These are phyloP conservation scores for Boletus coccyginus DNA, from an alignment of 768 basidiomycete species.

Conservation along the genomic window DNA sequence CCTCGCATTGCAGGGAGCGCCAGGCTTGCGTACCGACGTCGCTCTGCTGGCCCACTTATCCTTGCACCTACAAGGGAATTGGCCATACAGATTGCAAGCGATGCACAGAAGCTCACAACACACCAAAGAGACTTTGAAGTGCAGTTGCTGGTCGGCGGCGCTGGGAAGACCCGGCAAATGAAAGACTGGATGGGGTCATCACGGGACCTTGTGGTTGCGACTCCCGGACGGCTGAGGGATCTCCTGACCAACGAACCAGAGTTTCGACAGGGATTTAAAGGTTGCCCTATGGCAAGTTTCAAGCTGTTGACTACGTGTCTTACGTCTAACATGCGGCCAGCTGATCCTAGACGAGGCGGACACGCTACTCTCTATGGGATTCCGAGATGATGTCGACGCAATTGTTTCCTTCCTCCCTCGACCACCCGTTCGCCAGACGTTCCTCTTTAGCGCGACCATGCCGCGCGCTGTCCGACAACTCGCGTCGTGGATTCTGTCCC, in stretches of 20 bases:
- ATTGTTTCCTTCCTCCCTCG: slow-evolving; percentile 64
- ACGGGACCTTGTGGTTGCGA: slow-evolving; percentile 83
- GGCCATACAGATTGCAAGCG: slow-evolving; percentile 85
- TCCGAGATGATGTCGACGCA: slow-evolving; percentile 78
- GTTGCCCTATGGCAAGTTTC: slow-evolving; percentile 56
- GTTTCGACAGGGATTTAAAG: slow-evolving; percentile 49
- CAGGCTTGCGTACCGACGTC: slow-evolving; percentile 37
- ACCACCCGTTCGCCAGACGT: slow-evolving; percentile 73
- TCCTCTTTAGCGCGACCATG: slow-evolving; percentile 90
- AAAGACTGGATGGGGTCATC: slow-evolving; percentile 59
- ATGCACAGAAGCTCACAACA: slow-evolving; percentile 63
- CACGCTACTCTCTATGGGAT: slow-evolving; percentile 88
- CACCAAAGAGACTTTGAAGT: slow-evolving; percentile 67
- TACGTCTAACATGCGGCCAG: slow-evolving; percentile 36
- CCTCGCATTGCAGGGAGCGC: slow-evolving; percentile 30
- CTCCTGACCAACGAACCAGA: slow-evolving; percentile 57
- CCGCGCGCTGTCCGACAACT: slow-evolving; percentile 69
- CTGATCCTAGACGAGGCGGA: slow-evolving; percentile 93
- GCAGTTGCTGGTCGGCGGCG: slow-evolving; percentile 75
- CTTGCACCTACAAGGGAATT: slow-evolving; percentile 90
- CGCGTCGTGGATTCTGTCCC: slow-evolving; percentile 55
- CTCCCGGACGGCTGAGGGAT: slow-evolving; percentile 85
- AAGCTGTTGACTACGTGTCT: not conserved
- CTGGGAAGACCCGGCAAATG: slow-evolving; percentile 62
- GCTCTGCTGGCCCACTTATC: slow-evolving; percentile 68